phyloP scores from a whole-genome alignment of 257 asterid species.

The Ballota nigra region DNA sequence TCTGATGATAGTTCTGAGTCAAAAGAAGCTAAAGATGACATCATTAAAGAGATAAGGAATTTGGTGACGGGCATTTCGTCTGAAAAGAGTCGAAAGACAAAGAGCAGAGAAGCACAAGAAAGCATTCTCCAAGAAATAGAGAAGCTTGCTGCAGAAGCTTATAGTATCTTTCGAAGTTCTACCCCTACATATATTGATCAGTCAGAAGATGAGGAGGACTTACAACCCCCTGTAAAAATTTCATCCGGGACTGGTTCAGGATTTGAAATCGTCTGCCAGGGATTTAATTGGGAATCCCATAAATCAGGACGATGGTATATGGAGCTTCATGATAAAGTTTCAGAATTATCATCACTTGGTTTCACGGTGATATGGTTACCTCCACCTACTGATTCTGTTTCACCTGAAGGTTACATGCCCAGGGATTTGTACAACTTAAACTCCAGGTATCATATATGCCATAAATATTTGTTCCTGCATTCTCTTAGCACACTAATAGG shows the following conservation, averaged over 20 bases:
- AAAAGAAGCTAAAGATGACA: constrained; percentile 54
- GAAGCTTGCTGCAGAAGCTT: constrained; percentile 99
- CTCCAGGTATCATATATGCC: constrained; percentile 65
- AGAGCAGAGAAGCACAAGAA: constrained; percentile 68
- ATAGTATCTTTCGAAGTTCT: constrained; percentile 74
- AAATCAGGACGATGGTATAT: constrained; percentile 89
- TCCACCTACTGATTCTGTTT: constrained; percentile 96
- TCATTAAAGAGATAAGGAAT: constrained; percentile 70
- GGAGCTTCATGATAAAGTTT: constrained; percentile 72
- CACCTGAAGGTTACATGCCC: constrained; percentile 99
- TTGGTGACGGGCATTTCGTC: constrained; percentile 73
- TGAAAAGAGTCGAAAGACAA: constrained; percentile 52
- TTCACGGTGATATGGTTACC: constrained; percentile 94
- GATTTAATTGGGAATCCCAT: constrained; percentile 97
- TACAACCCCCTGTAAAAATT: constrained; percentile 41
- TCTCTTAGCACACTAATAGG: not conserved
- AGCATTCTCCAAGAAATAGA: constrained; percentile 94
- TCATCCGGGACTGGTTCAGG: constrained; percentile 92
- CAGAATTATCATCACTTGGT: constrained; percentile 74
- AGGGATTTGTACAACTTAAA: constrained; percentile 82
- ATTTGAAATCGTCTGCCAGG: constrained; percentile 84
- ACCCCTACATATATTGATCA: constrained; percentile 47
- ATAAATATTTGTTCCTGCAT: not conserved
- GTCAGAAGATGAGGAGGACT: constrained; percentile 42
- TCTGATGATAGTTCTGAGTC: constrained; percentile 34